These are phyloP conservation scores for Eutrema salsugineum DNA, from an alignment of 441 rosid species.

Conservation along the genomic window DNA sequence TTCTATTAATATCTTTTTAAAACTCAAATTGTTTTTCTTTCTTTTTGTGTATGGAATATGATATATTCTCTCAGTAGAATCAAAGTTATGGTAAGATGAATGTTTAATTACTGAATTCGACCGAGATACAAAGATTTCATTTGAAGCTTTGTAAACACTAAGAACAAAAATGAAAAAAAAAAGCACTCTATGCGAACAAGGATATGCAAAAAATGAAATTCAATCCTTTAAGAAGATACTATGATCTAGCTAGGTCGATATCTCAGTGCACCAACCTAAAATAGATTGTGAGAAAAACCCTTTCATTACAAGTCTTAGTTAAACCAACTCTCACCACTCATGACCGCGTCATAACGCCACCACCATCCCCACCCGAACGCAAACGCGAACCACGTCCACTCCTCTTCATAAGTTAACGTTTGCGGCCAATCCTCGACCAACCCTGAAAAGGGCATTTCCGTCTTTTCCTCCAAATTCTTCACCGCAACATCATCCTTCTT, in stretches of 20 bases:
- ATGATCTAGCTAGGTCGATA: no score
- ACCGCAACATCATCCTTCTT: not conserved
- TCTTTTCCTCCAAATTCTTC: not conserved
- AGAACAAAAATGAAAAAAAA: not conserved
- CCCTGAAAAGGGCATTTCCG: not conserved
- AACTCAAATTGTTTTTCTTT: no score
- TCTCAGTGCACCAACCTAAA: not conserved
- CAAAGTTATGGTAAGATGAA: no score
- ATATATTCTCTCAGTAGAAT: no score
- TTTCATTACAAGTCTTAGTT: not conserved
- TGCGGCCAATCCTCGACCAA: not conserved
- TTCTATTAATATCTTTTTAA: no score
- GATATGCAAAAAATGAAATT: not conserved
- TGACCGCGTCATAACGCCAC: conserved; percentile 12
- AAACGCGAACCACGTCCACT: conserved; percentile 21
- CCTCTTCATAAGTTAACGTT: conserved; percentile 9
- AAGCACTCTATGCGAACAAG: not conserved
- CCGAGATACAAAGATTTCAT: no score
- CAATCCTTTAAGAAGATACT: no score
- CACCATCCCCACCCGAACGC: conserved; percentile 20
- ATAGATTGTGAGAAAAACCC: not conserved
- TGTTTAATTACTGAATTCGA: no score
- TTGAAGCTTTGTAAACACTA: not conserved
- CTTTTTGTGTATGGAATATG: no score
- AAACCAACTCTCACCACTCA: conserved; percentile 7